These are phyloP conservation scores for Sicyos baderoa DNA, from an alignment of 306 rosid species.

Conservation along the genomic window DNA sequence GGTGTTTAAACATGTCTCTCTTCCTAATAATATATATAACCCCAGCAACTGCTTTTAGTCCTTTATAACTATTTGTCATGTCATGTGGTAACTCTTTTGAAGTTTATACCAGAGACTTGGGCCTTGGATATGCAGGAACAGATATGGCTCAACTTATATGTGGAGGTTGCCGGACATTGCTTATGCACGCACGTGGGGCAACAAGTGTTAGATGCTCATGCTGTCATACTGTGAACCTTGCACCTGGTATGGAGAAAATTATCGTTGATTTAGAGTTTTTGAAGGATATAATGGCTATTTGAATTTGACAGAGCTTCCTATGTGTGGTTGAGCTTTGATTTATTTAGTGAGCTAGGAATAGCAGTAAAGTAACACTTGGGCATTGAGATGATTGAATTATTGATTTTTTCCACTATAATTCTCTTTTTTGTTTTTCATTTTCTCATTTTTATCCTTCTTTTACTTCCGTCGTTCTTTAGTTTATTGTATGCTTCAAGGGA, in stretches of 20 bases:
- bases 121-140: slow-evolving; percentile 43
- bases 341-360: neutral
- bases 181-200: slow-evolving; percentile 84
- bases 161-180: slow-evolving; percentile 92
- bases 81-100: slow-evolving; percentile 7
- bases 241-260: slow-evolving; percentile 49
- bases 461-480: neutral
- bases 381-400: neutral
- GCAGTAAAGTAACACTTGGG: neutral
- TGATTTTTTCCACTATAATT: neutral
- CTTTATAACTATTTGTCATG: neutral
- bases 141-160: slow-evolving; percentile 93
- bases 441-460: neutral
- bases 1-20: neutral
- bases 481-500: neutral
- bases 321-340: neutral
- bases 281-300: neutral
- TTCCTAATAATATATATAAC: neutral
- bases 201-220: slow-evolving; percentile 96
- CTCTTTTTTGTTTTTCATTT: neutral
- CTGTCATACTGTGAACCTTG: slow-evolving; percentile 82
- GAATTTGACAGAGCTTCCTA: neutral
- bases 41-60: neutral
- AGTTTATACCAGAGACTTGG: neutral
- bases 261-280: slow-evolving; percentile 8